These are phyloP conservation scores for Camelina hispida DNA, from an alignment of 345 rosid species.

Conservation along the genomic window DNA sequence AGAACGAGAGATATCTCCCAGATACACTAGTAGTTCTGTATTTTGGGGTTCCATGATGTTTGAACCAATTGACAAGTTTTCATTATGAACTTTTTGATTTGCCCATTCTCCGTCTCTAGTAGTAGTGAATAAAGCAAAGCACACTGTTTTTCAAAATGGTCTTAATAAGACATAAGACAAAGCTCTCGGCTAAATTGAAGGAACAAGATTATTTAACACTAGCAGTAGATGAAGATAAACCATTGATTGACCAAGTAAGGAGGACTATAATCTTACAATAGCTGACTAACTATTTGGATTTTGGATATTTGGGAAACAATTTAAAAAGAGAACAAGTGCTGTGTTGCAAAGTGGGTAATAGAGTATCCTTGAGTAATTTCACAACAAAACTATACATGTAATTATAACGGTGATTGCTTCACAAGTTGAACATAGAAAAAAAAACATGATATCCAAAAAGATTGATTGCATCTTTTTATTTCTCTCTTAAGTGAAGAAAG, in stretches of 20 bases:
- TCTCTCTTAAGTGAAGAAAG: conserved; percentile 36
- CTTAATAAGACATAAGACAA: background rate
- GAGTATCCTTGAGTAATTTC: background rate
- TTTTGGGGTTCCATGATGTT: conserved; percentile 17
- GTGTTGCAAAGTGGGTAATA: background rate
- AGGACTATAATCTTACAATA: background rate
- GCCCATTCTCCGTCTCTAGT: conserved; percentile 8
- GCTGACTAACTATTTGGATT: too few relatives aligned
- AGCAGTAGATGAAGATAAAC: background rate
- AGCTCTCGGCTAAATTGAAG: background rate
- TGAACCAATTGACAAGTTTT: conserved; percentile 18
- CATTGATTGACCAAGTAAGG: background rate
- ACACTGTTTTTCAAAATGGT: background rate
- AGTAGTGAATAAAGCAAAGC: background rate
- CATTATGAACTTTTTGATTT: background rate
- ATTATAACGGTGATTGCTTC: background rate
- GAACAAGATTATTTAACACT: conserved; percentile 7
- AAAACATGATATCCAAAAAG: conserved; percentile 18
- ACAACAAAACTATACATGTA: conserved; percentile 11
- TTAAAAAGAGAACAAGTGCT: background rate
- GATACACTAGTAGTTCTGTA: conserved; percentile 33
- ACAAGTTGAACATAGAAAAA: conserved; percentile 14
- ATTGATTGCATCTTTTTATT: conserved; percentile 29
- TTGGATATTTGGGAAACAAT: too few relatives aligned
- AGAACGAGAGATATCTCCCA: conserved; percentile 21